These are phyloP conservation scores for Xylariaceae sp. DNA, from an alignment of 2,329 filamentous ascomycete species.

Conservation along the genomic window DNA sequence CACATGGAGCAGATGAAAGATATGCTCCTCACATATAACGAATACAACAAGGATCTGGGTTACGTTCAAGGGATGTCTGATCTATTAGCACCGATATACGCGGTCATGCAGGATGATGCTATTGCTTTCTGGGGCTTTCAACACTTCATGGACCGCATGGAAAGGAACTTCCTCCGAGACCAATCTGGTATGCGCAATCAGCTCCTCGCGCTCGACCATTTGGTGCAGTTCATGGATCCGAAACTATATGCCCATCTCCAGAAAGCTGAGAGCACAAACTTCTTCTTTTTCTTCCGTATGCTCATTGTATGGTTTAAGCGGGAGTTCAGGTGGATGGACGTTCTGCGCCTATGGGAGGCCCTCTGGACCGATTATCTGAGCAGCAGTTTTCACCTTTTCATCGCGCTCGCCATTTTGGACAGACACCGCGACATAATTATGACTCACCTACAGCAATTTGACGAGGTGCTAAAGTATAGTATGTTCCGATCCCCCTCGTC, in stretches of 20 bases:
- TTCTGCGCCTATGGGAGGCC: constrained; percentile 84
- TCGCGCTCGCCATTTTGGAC: constrained; percentile 89
- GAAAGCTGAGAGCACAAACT: constrained; percentile 91
- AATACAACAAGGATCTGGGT: constrained; percentile 91
- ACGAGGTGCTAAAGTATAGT: constrained; percentile 96
- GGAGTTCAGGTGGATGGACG: constrained; percentile 86
- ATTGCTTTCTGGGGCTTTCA: constrained; percentile 96
- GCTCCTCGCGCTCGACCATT: constrained; percentile 83
- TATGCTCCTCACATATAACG: constrained; percentile 97
- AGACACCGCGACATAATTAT: constrained; percentile 97
- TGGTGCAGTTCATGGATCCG: constrained; percentile 95
- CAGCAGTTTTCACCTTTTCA: constrained; percentile 89
- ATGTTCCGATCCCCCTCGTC: constrained; percentile 37
- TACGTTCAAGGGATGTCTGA: constrained; percentile 99
- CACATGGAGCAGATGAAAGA: constrained; percentile 99
- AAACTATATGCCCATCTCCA: constrained; percentile 88
- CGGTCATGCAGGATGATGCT: constrained; percentile 94
- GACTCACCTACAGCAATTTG: constrained; percentile 88
- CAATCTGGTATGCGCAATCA: constrained; percentile 95
- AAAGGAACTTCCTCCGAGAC: constrained; percentile 91
- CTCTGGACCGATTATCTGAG: constrained; percentile 91
- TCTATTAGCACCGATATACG: constrained; percentile 90
- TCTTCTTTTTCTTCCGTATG: constrained; percentile 99
- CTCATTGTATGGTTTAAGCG: constrained; percentile 98
- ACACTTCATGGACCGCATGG: constrained; percentile 96